A percentile compares a stretch with the other conserved stretches of the same genome.
Conservation (phyloP, 139 green algal genomes). For the Coelastrella sp. region DNA sequence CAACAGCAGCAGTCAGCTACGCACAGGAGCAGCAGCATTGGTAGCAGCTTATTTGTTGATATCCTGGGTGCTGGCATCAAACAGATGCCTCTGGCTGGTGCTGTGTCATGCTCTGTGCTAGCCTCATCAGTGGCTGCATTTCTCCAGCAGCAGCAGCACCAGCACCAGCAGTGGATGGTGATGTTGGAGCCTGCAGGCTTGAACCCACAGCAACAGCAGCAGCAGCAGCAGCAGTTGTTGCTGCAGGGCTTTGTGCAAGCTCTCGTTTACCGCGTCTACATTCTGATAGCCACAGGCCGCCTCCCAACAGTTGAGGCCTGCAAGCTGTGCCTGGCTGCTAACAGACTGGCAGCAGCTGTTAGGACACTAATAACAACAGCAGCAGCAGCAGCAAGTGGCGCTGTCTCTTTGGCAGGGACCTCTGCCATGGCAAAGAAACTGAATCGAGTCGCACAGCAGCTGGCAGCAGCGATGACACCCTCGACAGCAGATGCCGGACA, state of each 20-base stretch:
- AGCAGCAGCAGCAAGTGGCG: background rate
- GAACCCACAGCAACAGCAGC: background rate
- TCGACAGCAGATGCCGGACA: background rate
- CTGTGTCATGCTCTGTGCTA: background rate
- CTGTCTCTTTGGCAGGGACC: background rate
- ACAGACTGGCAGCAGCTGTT: background rate
- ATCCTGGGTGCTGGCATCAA: background rate
- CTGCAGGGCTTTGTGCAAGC: background rate
- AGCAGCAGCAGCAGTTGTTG: background rate
- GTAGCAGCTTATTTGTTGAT: background rate
- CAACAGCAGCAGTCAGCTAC: background rate
- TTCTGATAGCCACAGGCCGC: background rate
- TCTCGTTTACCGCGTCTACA: background rate
- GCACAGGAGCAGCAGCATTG: background rate
- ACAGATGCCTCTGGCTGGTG: background rate
- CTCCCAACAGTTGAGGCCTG: background rate
- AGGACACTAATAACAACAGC: background rate
- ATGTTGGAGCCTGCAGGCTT: background rate
- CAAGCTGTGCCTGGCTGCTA: background rate
- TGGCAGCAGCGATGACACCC: background rate
- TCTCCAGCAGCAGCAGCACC: slow-evolving; percentile 36
- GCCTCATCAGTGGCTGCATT: background rate
- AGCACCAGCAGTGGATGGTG: background rate
- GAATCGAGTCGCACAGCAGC: background rate
- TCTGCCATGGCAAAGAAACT: background rate